Base-by-base conservation (phyloP, 768 basidiomycete species). In the Serendipita indica region DNA sequence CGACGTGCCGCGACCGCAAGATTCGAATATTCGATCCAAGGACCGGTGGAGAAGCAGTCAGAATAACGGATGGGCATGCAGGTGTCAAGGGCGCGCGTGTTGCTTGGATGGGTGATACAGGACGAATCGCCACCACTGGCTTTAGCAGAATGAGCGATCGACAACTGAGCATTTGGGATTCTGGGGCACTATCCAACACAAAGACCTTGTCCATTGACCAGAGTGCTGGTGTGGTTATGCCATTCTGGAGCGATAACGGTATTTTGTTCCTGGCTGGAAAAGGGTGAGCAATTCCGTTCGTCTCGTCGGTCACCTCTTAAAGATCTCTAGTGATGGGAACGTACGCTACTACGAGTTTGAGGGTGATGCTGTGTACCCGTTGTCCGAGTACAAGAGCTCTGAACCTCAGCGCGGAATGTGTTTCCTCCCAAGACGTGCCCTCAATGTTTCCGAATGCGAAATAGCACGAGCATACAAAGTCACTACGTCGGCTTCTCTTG, bases 301-400 rank as follows among this genome's bases (percentile, higher is more conserved):
- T 60, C 25, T 32, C 39, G 7, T 6, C n/a, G 34, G 39, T 20
- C 22, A 6, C 5, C n/a, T n/a, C 5, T 7, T 25, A 43, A 6
- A 13, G 12, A 43, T 58, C n/a, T 41, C 33, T 67, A 89, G 90
- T 37, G 94, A 99, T 66, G 94, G 94, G 28, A 99, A 99, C 69
- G 84, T 98, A 62, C 84, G 94, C n/a, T 94, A 89, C 77, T 98
- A 84, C 70, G 96, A 99, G 69, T 92, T 85, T 70, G 93, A 96
- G 65, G 79, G 78, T 32, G 93, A 97, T 71, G 75, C 81, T 46
- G 75, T 98, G 18, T 77, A 81, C 72, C 69, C 79, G 16, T 76
- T 91, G 3, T 74, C 82, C 18, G 96, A 97, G 68, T 80, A 93
- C 77, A 87, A 92, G 69, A 87, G 85, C 3, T 75, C 82, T 18